A percentile compares a stretch with the other conserved stretches of the same genome.
Conservation (phyloP, 352 stramenopile species). For the Phytophthora hibernalis region DNA sequence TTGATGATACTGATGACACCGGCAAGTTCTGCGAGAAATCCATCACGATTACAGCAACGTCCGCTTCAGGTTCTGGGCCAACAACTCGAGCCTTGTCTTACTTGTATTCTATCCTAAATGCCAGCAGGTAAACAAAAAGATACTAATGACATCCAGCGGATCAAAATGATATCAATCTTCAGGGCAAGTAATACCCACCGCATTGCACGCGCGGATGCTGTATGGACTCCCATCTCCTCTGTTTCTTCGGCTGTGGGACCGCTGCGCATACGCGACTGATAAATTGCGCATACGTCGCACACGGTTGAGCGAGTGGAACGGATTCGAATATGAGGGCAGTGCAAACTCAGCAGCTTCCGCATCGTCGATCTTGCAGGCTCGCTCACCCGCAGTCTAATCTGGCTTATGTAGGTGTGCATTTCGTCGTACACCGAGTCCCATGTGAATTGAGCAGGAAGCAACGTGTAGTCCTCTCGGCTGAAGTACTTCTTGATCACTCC, state of each 20-base stretch:
- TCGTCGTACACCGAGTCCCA: conserved; percentile 18
- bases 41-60: too few species aligned
- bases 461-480: background rate
- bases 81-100: too few species aligned
- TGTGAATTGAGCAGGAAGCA: conserved; percentile 13
- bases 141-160: too few species aligned
- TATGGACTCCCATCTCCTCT: conserved; percentile 11
- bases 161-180: too few species aligned
- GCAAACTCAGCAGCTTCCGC: conserved; percentile 5
- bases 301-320: conserved; percentile 7
- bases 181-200: too few species aligned
- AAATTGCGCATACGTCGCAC: conserved; percentile 15
- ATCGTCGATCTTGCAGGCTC: conserved; percentile 5
- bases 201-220: conserved; percentile 7
- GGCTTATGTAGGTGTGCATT: conserved; percentile 7
- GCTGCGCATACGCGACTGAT: conserved; percentile 2
- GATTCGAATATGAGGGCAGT: conserved; percentile 13
- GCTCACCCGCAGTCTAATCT: background rate
- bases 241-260: conserved; percentile 3
- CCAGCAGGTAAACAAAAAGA: too few species aligned
- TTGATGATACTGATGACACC: too few species aligned
- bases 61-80: too few species aligned
- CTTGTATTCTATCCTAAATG: too few species aligned
- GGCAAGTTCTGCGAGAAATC: too few species aligned
- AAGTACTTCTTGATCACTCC: background rate